Evolutionary conservation across 257 asterid species (phyloP), one percentile per base, ranked within the genome.

Genomic region (Fraxinus americana): DNA sequence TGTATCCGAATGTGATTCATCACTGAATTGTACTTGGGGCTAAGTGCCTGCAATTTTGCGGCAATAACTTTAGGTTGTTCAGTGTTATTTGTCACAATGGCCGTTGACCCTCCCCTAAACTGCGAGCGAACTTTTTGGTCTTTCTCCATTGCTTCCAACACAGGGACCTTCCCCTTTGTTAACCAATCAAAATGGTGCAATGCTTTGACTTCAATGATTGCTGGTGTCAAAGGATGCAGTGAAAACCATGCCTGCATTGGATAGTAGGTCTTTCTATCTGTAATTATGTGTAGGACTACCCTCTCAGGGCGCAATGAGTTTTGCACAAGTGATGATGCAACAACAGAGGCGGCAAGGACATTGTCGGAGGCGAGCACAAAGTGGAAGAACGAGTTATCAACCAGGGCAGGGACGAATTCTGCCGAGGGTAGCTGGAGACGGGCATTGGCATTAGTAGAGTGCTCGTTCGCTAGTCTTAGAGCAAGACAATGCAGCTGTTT

Each of bases 161-260:
- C 98, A 0, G 99, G 98, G 75, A 95, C 91, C 75, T 86, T 93
- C 73, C 99, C 98, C 90, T 90, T 92, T 14, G 97, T 76, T 39
- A 95, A 89, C 99, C 99, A 96, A 76, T 96, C 98, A 57, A 96
- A 96, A 57, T 96, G 99, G 78, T 91, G 97, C 90, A 93, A 67
- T 21, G 90, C 95, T 83, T 96, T 96, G 13, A 96, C 98, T 84
- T 96, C 99, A 11, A 91, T 82, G 72, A 93, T 83, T 59, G 97
- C 97, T 4, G 97, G 99, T 67, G 88, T 59, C 73, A 90, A 75
- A 67, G 96, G 88, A 81, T 93, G 97, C 82, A 95, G 78, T 0
- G 99, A 93, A 78, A 95, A 96, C 99, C 99, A 96, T 4, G 98
- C 99, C 82, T 92, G 97, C 99, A 93, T 96, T 4, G 98, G 97